A percentile compares a stretch with the other conserved stretches of the same genome.
Conservation (phyloP, 495 filamentous ascomycete species). For the Parmelia sp. region DNA sequence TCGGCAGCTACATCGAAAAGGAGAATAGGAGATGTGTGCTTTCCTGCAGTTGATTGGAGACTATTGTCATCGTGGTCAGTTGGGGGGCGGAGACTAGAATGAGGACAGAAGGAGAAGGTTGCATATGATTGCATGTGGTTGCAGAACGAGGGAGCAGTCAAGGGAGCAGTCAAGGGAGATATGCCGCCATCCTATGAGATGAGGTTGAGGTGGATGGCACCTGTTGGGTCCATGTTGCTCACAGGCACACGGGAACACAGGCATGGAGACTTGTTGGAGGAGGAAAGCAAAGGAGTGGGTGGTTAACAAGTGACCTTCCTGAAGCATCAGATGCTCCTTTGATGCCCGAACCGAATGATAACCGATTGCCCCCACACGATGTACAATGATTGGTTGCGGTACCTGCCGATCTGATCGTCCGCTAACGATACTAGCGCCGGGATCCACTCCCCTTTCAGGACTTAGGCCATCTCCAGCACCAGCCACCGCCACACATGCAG, state of each 20-base stretch:
- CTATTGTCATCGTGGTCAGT: no score
- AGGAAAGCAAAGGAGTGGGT: neutral
- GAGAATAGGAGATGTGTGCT: neutral
- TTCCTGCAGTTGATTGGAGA: constrained; percentile 10
- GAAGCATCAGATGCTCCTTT: neutral
- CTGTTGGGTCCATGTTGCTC: no score
- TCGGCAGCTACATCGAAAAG: neutral
- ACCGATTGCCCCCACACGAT: neutral
- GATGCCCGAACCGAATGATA: neutral
- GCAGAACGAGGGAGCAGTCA: neutral
- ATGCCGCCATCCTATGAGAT: no score
- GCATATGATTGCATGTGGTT: constrained; percentile 2
- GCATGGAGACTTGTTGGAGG: no score
- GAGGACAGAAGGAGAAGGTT: constrained; percentile 10
- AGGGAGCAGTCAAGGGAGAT: neutral
- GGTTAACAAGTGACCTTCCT: neutral
- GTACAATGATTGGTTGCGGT: neutral
- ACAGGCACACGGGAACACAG: no score
- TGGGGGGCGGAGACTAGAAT: neutral
- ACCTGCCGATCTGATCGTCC: neutral
- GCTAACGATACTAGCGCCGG: neutral
- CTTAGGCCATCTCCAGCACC: no score
- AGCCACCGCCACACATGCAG: no score
- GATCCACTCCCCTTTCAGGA: no score
- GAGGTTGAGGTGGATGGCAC: no score